Conservation (phyloP, 2,329 filamentous ascomycete genomes). For the Exophiala xenobiotica region DNA sequence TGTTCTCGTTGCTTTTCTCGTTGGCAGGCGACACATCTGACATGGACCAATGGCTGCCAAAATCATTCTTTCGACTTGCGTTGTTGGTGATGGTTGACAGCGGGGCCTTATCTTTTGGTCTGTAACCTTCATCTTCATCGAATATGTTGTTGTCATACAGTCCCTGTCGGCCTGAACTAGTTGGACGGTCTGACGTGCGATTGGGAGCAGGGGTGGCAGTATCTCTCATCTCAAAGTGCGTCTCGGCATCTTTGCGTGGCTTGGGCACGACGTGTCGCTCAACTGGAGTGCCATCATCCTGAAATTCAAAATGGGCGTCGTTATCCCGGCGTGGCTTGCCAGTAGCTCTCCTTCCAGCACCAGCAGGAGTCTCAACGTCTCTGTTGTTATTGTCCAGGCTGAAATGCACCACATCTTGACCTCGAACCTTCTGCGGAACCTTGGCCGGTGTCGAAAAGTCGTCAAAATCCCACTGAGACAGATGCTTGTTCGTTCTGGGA, state of each 20-base stretch:
- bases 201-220: constrained; percentile 50
- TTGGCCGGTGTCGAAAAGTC: constrained; percentile 86
- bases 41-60: constrained; percentile 75
- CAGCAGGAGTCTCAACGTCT: constrained; percentile 35
- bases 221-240: constrained; percentile 82
- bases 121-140: constrained; percentile 56
- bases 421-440: constrained; percentile 60
- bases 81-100: constrained; percentile 70
- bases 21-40: constrained; percentile 62
- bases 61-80: constrained; percentile 71
- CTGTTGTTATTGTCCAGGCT: constrained; percentile 71
- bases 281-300: constrained; percentile 59
- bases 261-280: constrained; percentile 36
- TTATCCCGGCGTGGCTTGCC: constrained; percentile 71
- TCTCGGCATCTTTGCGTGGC: constrained; percentile 73
- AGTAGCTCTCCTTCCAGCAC: constrained; percentile 25
- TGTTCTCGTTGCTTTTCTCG: constrained; percentile 44
- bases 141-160: constrained; percentile 79
- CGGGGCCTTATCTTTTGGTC: constrained; percentile 40
- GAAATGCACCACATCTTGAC: constrained; percentile 72
- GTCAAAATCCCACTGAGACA: constrained; percentile 80
- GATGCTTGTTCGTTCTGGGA: constrained; percentile 44
- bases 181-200: constrained; percentile 33
- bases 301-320: constrained; percentile 78
- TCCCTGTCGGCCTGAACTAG: constrained; percentile 52